Evolutionary conservation across 768 basidiomycete species (phyloP).

Genomic region (Rhodosporidiobolus odoratus): DNA sequence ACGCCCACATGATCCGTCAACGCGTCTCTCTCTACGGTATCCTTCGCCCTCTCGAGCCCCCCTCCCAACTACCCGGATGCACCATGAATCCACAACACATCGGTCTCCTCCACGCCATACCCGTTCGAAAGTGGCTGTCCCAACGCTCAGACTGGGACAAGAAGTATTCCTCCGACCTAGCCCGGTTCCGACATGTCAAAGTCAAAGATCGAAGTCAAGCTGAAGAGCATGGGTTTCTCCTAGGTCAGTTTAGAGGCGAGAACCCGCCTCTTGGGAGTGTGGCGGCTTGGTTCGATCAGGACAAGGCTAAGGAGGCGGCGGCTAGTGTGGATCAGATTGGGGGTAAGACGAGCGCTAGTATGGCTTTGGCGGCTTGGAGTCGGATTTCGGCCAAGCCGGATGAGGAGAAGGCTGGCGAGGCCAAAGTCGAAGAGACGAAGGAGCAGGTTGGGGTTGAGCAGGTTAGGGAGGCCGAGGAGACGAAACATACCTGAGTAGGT

Average conservation of each 20-base stretch:
- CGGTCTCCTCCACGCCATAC: slow-evolving; percentile 50
- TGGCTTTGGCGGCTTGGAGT: slow-evolving; percentile 44
- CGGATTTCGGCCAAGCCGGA: slow-evolving; percentile 44
- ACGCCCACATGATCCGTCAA: slow-evolving; percentile 73
- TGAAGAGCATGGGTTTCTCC: slow-evolving; percentile 44
- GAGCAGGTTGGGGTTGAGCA: slow-evolving; percentile 1
- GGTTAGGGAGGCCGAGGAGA: background rate
- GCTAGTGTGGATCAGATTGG: slow-evolving; percentile 46
- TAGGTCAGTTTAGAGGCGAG: slow-evolving; percentile 44
- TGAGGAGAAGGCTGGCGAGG: slow-evolving; percentile 42
- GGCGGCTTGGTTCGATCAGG: slow-evolving; percentile 42
- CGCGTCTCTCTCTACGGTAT: slow-evolving; percentile 73
- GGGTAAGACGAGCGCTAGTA: slow-evolving; percentile 41
- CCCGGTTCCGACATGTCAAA: slow-evolving; percentile 41
- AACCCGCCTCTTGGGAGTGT: slow-evolving; percentile 43
- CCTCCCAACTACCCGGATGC: slow-evolving; percentile 62
- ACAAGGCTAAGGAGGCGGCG: slow-evolving; percentile 42
- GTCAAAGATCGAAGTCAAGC: slow-evolving; percentile 42
- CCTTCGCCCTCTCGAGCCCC: slow-evolving; percentile 71
- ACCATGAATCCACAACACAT: slow-evolving; percentile 61
- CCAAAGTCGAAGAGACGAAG: slow-evolving; percentile 31
- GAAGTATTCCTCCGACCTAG: slow-evolving; percentile 43
- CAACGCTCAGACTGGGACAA: slow-evolving; percentile 45
- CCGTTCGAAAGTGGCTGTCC: slow-evolving; percentile 46
- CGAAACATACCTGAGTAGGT: slow-evolving; percentile 12